Evolutionary conservation across 129 eudicot species (phyloP).

Genomic region (Glebionis coronaria): DNA sequence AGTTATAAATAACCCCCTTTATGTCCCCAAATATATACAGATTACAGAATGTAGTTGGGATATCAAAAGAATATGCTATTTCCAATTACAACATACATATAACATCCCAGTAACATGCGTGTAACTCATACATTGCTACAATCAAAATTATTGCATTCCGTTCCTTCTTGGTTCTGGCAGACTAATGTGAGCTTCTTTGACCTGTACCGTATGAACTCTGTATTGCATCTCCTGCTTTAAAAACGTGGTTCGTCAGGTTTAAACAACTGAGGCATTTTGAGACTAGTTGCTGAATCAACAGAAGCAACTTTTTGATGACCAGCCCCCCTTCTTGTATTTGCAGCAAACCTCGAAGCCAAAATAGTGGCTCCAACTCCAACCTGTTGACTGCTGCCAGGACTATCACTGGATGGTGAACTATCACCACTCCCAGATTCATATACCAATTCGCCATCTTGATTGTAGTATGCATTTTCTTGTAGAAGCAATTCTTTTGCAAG

Average conservation of each 20-base stretch:
- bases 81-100: slow-evolving; percentile 19
- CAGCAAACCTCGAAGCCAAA: slow-evolving; percentile 73
- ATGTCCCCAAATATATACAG: slow-evolving; percentile 17
- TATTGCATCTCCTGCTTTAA: slow-evolving; percentile 24
- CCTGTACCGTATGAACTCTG: slow-evolving; percentile 18
- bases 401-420: slow-evolving; percentile 24
- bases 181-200: slow-evolving; percentile 27
- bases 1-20: not conserved
- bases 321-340: slow-evolving; percentile 53
- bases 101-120: slow-evolving; percentile 5
- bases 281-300: slow-evolving; percentile 48
- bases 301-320: slow-evolving; percentile 28
- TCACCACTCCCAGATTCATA: slow-evolving; percentile 30
- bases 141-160: not conserved
- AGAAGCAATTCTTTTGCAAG: slow-evolving; percentile 60
- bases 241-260: slow-evolving; percentile 90
- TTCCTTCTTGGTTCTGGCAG: slow-evolving; percentile 1
- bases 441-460: slow-evolving; percentile 16
- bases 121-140: slow-evolving; percentile 15
- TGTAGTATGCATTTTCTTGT: slow-evolving; percentile 40
- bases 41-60: not conserved
- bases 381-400: slow-evolving; percentile 32
- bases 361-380: slow-evolving; percentile 54
- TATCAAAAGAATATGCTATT: slow-evolving; percentile 7
- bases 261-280: slow-evolving; percentile 73